phyloP scores from a whole-genome alignment of 495 filamentous ascomycete genomes.

The Durotheca rogersii region DNA sequence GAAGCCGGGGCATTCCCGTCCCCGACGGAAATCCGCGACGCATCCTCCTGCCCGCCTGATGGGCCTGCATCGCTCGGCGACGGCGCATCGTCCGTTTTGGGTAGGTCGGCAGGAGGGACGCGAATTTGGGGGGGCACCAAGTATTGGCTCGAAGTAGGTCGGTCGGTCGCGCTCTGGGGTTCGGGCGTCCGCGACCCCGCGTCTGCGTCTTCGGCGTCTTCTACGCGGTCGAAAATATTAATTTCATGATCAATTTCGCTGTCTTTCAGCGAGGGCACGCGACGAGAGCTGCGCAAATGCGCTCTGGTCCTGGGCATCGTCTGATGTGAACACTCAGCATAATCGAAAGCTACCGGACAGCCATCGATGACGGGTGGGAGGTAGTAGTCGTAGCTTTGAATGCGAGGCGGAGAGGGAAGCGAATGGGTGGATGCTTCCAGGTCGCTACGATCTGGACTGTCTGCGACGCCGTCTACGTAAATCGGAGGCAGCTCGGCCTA shows the following conservation, averaged over 20 bases:
- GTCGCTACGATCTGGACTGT: too few relatives aligned
- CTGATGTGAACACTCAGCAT: constrained; percentile 24
- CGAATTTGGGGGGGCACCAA: constrained; percentile 24
- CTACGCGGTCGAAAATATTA: constrained; percentile 50
- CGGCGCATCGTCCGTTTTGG: constrained; percentile 10
- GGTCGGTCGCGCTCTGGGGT: constrained; percentile 9
- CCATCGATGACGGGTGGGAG: constrained; percentile 1
- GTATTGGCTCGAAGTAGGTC: constrained; percentile 15
- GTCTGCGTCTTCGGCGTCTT: constrained; percentile 31
- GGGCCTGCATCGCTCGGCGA: constrained; percentile 9
- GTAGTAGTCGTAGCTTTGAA: background rate
- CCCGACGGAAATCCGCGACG: constrained; percentile 5
- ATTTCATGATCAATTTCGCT: constrained; percentile 65
- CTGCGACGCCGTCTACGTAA: too few relatives aligned
- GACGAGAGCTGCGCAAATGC: constrained; percentile 48
- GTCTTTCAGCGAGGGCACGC: constrained; percentile 49
- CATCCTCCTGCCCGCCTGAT: constrained; percentile 14
- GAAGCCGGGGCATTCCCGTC: constrained; percentile 4
- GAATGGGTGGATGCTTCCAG: too few relatives aligned
- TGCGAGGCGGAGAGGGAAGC: too few relatives aligned
- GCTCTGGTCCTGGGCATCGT: constrained; percentile 48
- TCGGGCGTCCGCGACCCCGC: constrained; percentile 15
- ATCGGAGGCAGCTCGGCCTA: too few relatives aligned
- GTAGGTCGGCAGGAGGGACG: constrained; percentile 18
- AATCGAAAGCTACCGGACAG: constrained; percentile 17